A percentile compares a stretch with the other conserved stretches of the same genome.
Conservation (phyloP, 1,284 basidiomycete species). For the Irpex sp. region DNA sequence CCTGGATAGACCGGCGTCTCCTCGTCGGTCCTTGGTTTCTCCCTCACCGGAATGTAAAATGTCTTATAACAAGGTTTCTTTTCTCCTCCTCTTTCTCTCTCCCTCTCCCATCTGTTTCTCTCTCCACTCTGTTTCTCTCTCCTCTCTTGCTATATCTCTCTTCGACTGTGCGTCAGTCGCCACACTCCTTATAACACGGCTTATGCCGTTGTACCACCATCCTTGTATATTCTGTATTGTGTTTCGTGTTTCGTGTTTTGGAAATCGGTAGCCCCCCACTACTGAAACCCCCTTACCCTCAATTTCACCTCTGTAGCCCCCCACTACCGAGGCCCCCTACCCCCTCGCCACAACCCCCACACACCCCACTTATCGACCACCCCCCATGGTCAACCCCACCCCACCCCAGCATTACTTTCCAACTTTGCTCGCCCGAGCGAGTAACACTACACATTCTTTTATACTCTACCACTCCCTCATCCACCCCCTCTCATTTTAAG, state of each 20-base stretch:
- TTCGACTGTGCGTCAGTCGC: not conserved
- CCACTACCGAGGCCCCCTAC: not conserved
- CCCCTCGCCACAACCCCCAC: not conserved
- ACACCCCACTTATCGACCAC: not conserved
- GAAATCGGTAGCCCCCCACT: not conserved
- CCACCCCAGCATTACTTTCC: not conserved
- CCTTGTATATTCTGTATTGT: not conserved
- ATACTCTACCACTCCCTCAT: not conserved
- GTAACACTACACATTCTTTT: not conserved
- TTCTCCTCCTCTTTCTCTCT: not conserved
- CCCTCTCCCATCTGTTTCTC: not conserved
- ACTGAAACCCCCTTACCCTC: not conserved
- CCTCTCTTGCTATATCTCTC: not conserved
- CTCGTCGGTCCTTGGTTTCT: not conserved
- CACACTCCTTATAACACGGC: not conserved
- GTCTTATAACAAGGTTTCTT: not conserved
- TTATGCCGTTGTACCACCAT: slow-evolving; percentile 1
- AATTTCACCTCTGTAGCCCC: not conserved
- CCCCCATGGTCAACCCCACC: not conserved
- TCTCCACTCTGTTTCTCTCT: not conserved
- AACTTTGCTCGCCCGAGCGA: not conserved
- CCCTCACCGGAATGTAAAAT: slow-evolving; percentile 2
- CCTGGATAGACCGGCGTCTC: slow-evolving; percentile 7
- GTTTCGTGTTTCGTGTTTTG: not conserved
- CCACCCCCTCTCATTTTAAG: not conserved